Evolutionary conservation across 2,329 filamentous ascomycete genomes (phyloP).

Genomic region (Penicillium nordicum): DNA sequence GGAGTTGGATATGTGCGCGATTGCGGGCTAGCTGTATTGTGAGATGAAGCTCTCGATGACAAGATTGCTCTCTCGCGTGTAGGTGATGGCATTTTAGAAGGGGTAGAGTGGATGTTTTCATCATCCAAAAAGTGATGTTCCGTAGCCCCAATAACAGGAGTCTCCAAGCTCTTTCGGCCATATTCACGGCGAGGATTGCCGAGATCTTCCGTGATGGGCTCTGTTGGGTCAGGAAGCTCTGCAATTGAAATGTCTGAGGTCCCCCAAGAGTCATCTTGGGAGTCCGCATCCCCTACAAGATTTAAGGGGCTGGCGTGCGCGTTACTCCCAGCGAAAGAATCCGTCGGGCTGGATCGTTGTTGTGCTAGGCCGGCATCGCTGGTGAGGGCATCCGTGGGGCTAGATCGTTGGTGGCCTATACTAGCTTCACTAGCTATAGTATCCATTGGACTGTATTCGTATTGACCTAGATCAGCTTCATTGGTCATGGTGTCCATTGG

Average conservation of each 20-base stretch:
- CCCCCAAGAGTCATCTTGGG: constrained; percentile 21
- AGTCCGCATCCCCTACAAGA: constrained; percentile 11
- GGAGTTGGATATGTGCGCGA: constrained; percentile 40
- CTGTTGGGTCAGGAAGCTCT: constrained; percentile 22
- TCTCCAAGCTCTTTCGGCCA: constrained; percentile 28
- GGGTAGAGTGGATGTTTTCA: constrained; percentile 32
- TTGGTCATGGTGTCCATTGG: constrained; percentile 7
- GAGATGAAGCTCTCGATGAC: constrained; percentile 36
- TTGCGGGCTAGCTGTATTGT: constrained; percentile 33
- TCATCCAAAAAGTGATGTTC: constrained; percentile 29
- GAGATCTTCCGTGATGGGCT: constrained; percentile 3
- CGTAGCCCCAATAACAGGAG: constrained; percentile 28
- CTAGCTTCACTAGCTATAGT: constrained; percentile 6
- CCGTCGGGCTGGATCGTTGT: constrained; percentile 13
- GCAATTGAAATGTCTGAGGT: constrained; percentile 24
- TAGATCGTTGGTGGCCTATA: not conserved
- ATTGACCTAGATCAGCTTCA: constrained; percentile 14
- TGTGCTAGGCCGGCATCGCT: constrained; percentile 12
- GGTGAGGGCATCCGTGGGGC: not conserved
- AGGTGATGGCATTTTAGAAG: constrained; percentile 36
- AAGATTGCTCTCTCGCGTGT: constrained; percentile 22
- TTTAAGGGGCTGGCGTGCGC: constrained; percentile 24
- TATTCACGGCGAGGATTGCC: constrained; percentile 17
- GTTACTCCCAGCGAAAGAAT: constrained; percentile 6
- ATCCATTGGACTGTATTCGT: constrained; percentile 14